Conservation (phyloP, 805 yeast genomes). For the Kuraishia capsulata region DNA sequence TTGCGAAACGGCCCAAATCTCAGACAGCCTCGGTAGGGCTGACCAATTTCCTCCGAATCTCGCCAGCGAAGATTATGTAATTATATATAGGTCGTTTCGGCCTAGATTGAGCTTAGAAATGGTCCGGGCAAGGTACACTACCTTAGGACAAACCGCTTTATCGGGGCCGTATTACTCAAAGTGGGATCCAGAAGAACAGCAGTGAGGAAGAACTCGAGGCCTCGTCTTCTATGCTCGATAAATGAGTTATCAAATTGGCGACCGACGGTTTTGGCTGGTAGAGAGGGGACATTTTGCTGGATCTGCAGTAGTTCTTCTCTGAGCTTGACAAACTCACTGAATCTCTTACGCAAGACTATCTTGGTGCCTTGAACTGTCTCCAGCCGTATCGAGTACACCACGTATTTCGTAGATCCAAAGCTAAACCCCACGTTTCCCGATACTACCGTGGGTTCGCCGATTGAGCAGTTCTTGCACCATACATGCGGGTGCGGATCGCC, state of each 20-base stretch:
- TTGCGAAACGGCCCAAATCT: not conserved
- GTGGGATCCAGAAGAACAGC: constrained; percentile 43
- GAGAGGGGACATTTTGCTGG: constrained; percentile 23
- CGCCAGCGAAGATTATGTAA: too few relatives aligned
- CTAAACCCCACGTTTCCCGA: constrained; percentile 10
- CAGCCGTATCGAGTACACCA: constrained; percentile 14
- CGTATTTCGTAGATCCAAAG: constrained; percentile 12
- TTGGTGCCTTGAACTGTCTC: constrained; percentile 22
- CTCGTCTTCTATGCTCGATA: constrained; percentile 45
- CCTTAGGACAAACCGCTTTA: constrained; percentile 29
- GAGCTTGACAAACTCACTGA: constrained; percentile 51
- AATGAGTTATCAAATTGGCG: constrained; percentile 34
- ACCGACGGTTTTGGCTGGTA: constrained; percentile 43
- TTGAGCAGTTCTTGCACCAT: constrained; percentile 21
- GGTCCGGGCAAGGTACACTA: too few relatives aligned
- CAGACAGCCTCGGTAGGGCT: not conserved
- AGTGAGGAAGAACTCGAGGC: constrained; percentile 52
- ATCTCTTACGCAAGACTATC: constrained; percentile 47
- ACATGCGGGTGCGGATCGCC: constrained; percentile 3
- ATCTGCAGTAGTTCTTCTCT: constrained; percentile 25
- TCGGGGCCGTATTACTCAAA: constrained; percentile 25
- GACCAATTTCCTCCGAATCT: not conserved
- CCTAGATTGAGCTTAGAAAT: too few relatives aligned
- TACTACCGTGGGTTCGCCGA: constrained; percentile 22
- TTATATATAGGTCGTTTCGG: too few relatives aligned